Conservation (phyloP, 2,329 filamentous ascomycete genomes). For the Calonectria ilicicola region DNA sequence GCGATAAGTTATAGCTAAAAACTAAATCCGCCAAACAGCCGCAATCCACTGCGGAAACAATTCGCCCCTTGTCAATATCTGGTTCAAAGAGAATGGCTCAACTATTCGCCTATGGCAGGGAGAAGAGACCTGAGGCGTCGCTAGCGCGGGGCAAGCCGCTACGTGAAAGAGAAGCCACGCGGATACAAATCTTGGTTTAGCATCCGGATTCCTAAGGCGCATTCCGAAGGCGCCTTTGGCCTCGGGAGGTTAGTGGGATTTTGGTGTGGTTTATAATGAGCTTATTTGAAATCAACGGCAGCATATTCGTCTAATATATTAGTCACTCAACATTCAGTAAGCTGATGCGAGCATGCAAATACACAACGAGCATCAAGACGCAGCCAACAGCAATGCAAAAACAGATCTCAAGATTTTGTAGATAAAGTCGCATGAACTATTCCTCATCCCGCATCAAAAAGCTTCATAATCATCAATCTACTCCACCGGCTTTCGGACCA, state of each 20-base stretch:
- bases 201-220: neutral
- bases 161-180: neutral
- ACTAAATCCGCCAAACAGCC: no score
- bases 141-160: neutral
- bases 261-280: neutral
- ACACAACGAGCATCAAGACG: neutral
- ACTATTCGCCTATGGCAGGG: neutral
- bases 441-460: neutral
- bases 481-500: neutral
- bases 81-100: no score
- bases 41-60: no score
- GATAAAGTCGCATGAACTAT: neutral
- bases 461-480: neutral
- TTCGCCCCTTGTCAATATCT: no score
- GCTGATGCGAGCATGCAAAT: neutral
- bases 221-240: no score
- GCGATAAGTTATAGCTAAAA: no score
- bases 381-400: neutral
- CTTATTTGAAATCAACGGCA: neutral
- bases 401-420: neutral
- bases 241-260: neutral
- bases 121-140: neutral
- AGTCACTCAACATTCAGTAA: neutral
- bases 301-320: neutral
- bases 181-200: neutral